phyloP scores from a whole-genome alignment of 306 rosid species.

The Prunus padus region DNA sequence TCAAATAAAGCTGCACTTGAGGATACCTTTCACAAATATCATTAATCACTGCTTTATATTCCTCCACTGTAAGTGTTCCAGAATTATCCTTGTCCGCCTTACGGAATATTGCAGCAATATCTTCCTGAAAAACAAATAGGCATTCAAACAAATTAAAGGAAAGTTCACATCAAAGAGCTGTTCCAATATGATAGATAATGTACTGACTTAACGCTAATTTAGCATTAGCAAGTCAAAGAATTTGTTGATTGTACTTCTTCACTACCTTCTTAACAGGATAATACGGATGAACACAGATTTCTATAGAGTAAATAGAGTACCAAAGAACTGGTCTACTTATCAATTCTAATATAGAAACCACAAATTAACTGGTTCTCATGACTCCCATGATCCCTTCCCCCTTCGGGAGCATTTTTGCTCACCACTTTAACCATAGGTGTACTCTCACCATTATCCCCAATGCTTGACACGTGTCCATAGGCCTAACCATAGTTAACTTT shows the following conservation, averaged over 20 bases:
- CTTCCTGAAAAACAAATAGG: conserved; percentile 55
- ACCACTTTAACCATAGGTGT: too few species aligned
- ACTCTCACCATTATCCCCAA: too few species aligned
- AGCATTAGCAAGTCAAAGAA: background rate
- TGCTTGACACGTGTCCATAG: too few species aligned
- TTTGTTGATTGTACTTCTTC: background rate
- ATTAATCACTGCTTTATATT: conserved; percentile 60
- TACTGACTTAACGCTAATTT: background rate
- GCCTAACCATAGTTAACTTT: too few species aligned
- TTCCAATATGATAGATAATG: background rate
- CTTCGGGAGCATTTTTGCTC: too few species aligned
- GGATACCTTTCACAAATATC: conserved; percentile 94
- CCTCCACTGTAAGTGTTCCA: conserved; percentile 77
- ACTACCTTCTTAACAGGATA: background rate
- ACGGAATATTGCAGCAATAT: conserved; percentile 68
- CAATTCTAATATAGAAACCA: background rate
- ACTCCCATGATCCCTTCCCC: background rate
- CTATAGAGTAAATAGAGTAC: background rate
- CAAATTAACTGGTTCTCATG: background rate
- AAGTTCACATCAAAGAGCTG: background rate
- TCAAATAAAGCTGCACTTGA: conserved; percentile 82
- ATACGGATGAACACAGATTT: background rate
- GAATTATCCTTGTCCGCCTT: conserved; percentile 80
- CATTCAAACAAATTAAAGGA: background rate
- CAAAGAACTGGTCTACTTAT: background rate